phyloP scores from a whole-genome alignment of 2,329 filamentous ascomycete species.

The Xylaria sp. region DNA sequence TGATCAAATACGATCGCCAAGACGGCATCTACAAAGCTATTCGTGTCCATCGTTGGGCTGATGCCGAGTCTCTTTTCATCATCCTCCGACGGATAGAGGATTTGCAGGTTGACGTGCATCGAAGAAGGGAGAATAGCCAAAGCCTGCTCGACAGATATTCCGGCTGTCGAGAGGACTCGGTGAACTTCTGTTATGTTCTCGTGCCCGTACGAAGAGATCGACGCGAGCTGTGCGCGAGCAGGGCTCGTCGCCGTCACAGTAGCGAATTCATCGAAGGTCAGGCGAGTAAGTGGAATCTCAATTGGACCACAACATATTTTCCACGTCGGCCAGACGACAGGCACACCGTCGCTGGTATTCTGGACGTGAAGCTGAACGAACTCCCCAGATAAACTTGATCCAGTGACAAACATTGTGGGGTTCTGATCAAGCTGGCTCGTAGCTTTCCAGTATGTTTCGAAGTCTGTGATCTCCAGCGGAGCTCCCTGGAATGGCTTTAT shows the following conservation, averaged over 20 bases:
- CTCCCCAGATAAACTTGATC: slow-evolving; percentile 94
- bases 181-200: slow-evolving; percentile 74
- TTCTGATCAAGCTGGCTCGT: slow-evolving; percentile 92
- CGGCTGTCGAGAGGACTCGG: slow-evolving; percentile 76
- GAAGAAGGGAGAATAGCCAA: slow-evolving; percentile 78
- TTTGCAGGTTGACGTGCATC: slow-evolving; percentile 91
- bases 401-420: slow-evolving; percentile 88
- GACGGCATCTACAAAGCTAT: slow-evolving; percentile 85
- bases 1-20: slow-evolving; percentile 91
- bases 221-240: slow-evolving; percentile 57
- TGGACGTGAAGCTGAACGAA: slow-evolving; percentile 94
- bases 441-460: slow-evolving; percentile 99
- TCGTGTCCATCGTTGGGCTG: slow-evolving; percentile 83
- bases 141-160: slow-evolving; percentile 82
- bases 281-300: slow-evolving; percentile 82
- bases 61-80: slow-evolving; percentile 78
- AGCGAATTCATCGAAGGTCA: slow-evolving; percentile 79
- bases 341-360: slow-evolving; percentile 85
- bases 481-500: slow-evolving; percentile 95
- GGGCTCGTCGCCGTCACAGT: slow-evolving; percentile 59
- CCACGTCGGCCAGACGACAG: slow-evolving; percentile 89
- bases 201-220: slow-evolving; percentile 59
- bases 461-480: slow-evolving; percentile 95
- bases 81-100: slow-evolving; percentile 82
- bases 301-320: slow-evolving; percentile 79